Base-by-base conservation (phyloP, 768 basidiomycete species). In the Zangia roseola region DNA sequence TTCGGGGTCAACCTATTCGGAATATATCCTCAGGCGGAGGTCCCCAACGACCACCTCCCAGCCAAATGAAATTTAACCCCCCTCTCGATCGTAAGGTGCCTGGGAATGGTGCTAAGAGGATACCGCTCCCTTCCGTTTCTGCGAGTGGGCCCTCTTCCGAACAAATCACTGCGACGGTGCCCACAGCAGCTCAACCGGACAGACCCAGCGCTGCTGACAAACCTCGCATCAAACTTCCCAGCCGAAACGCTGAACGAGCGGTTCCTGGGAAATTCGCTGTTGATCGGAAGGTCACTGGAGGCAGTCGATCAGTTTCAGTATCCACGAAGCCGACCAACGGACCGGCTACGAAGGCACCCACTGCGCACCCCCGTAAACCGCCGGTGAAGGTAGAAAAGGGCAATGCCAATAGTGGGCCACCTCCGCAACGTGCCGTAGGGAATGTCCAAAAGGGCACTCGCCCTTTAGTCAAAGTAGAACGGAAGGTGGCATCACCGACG, bases 31-130 rank as follows among this genome's bases (percentile, higher is more conserved):
- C 42, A 21, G 48, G 39, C 13, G 52, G 54, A 21, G 61, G 63
- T 6, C 64, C 64, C 24, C 64, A 55, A 30, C 63, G 64, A 17
- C 64, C 61, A 34, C 53, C 55, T 17, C 39, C 65, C 16, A 49
- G 35, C 40, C 63, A 64, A 46, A 47, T 67, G 8, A 61, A 52
- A 42, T 10, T 55, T 47, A 55, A 57, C 20, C 36, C 48, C 37
- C 49, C 58, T 45, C 47, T 47, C 2, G 57, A 62, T 40, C 62
- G 57, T 42, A 67, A 63, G 34, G 45, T 54, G 10, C 55, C 63
- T 1, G 62, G 65, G 4, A 61, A 61, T 36, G 67, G 69, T 23
- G 69, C 67, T 9, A 56, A 67, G 47, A 69, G 67, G 43, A 45
- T 68, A 44, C 67, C 67, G 9, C 62, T 70, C 43, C 67, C 64